Base-by-base conservation (phyloP, 805 yeast species). In the Phaffomyces thermotolerans region DNA sequence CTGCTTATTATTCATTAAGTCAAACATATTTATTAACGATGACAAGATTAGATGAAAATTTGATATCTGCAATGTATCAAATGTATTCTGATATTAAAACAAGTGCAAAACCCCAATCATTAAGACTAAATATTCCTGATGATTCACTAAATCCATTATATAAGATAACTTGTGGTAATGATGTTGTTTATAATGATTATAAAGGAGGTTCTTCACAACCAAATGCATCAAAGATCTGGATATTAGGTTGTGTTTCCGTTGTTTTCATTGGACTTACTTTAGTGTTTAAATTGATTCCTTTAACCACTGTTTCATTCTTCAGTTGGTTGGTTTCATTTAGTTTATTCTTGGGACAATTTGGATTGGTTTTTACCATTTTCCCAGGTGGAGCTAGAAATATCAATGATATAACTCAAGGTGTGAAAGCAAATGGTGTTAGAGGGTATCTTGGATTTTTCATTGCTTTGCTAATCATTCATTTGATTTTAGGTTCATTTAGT, bases 101-200 rank as follows among this genome's bases (percentile, higher is more conserved):
- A 1, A 8, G 10, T 25, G 24, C 38, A 8, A 17, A 9, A 9
- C 9, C 22, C 3, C 15, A n/a, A 9, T n/a, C 48, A 7, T 5
- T 42, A 14, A 34, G 34, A n/a, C 27, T 45, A 22, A 42, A 39
- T 6, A 15, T 41, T 7, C 45, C 48, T 27, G 29, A 27, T 27
- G 9, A 13, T 10, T 27, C 29, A n/a, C 23, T 34, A 13, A 24
- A 17, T 8, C 15, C 30, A 8, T 4, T 42, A 12, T 24, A 20
- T 9, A 38, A 32, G 17, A 23, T 38, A 12, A 9, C 39, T 4
- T 38, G 43, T 34, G 36, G 36, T 8, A 17, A 34, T 18, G 45
- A 38, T 15, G 36, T 30, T 18, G 36, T 31, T 4, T 24, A 32
- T 29, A 24, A 18, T 8, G 13, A 8, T n/a, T 23, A 9, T 12